Evolutionary conservation across 441 rosid species (phyloP).

Genomic region (Syzygium syzygioides): DNA sequence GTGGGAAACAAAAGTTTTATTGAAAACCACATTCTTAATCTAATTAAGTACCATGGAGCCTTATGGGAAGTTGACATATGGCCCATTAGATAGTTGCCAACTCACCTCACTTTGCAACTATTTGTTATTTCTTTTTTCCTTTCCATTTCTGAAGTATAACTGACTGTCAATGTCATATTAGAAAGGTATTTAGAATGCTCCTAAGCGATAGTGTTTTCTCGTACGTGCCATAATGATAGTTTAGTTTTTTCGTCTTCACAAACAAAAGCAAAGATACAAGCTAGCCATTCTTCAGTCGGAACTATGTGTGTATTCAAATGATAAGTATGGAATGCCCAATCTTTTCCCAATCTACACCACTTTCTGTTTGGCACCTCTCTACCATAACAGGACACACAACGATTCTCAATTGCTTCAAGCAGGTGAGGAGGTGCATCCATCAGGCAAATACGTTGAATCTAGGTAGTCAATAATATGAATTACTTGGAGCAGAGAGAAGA

Average conservation of each 20-base stretch:
- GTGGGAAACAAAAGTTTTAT: neutral
- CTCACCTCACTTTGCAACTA: no score
- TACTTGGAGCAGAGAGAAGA: neutral
- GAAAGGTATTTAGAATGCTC: no score
- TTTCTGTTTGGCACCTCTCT: neutral
- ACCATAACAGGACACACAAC: neutral
- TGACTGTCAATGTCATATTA: no score
- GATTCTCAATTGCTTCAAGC: neutral
- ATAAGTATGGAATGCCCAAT: neutral
- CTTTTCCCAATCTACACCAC: neutral
- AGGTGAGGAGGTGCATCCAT: neutral
- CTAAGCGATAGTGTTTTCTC: no score
- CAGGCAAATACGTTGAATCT: neutral
- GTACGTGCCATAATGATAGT: no score
- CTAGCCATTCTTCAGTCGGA: neutral
- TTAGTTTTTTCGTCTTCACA: no score
- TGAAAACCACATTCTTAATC: neutral
- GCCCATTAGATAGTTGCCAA: no score
- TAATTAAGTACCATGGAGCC: no score
- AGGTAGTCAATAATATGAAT: accelerated
- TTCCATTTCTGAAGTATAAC: no score
- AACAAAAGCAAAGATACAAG: no score
- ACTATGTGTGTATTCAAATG: neutral
- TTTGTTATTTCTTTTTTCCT: no score
- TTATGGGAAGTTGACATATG: no score